Evolutionary conservation across 257 asterid species (phyloP).

Genomic region (Buddleja alternifolia): DNA sequence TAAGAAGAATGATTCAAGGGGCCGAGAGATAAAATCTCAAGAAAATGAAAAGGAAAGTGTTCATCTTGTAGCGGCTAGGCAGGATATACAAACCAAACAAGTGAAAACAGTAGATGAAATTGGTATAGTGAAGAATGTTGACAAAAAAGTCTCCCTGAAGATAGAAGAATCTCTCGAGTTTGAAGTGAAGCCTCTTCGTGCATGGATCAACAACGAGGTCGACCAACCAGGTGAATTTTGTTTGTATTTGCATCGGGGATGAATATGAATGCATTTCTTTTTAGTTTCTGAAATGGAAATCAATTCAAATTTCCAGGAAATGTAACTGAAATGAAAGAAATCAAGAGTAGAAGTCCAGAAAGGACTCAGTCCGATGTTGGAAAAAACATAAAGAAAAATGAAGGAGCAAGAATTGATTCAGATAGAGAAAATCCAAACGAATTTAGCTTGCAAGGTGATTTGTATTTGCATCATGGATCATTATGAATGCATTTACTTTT

Average conservation of each 20-base stretch:
- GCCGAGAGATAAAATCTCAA: constrained; percentile 25
- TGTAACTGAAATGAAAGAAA: constrained; percentile 32
- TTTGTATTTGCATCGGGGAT: not conserved
- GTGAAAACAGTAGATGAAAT: constrained; percentile 32
- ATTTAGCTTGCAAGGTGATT: constrained; percentile 29
- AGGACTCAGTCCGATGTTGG: no score
- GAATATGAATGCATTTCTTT: not conserved
- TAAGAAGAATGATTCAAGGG: constrained; percentile 25
- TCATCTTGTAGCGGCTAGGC: constrained; percentile 18
- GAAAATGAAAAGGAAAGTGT: constrained; percentile 21
- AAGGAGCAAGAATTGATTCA: constrained; percentile 16
- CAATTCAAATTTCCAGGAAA: constrained; percentile 32
- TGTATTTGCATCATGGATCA: constrained; percentile 10
- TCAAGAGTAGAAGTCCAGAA: constrained; percentile 17
- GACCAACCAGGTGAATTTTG: constrained; percentile 41
- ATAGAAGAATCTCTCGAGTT: constrained; percentile 25
- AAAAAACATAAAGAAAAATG: constrained; percentile 37
- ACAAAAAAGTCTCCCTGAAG: constrained; percentile 6
- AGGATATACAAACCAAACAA: constrained; percentile 24
- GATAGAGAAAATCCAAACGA: constrained; percentile 24
- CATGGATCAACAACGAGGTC: constrained; percentile 25
- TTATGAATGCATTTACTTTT: constrained; percentile 6
- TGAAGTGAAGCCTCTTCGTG: constrained; percentile 25
- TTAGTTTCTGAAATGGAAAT: not conserved
- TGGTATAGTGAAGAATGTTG: constrained; percentile 26